Percentiles rank a stretch among this genome's conserved stretches.
phyloP scores from a whole-genome alignment of 2,329 filamentous ascomycete genomes.

The Mycocentrospora acerina region DNA sequence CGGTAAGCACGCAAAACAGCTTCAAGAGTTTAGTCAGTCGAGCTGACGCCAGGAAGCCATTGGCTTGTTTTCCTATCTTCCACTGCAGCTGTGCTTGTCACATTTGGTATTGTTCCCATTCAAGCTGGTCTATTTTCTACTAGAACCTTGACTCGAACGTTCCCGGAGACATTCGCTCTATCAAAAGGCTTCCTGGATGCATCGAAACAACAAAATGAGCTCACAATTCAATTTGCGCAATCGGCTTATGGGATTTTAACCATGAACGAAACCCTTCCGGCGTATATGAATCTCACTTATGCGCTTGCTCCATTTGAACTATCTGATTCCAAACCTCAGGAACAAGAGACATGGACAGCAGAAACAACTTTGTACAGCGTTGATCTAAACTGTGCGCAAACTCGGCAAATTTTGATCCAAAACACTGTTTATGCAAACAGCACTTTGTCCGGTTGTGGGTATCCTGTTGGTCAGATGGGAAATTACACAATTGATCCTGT shows the following conservation, averaged over 20 bases:
- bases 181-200: constrained; percentile 28
- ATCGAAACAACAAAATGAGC: constrained; percentile 20
- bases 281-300: constrained; percentile 47
- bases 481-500: too few relatives aligned
- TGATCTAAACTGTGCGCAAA: constrained; percentile 31
- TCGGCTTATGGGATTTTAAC: constrained; percentile 50
- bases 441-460: too few relatives aligned
- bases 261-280: constrained; percentile 48
- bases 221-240: constrained; percentile 46
- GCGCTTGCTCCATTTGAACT: constrained; percentile 46
- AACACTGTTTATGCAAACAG: too few relatives aligned
- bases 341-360: constrained; percentile 23
- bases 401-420: too few relatives aligned
- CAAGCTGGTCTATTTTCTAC: constrained; percentile 56
- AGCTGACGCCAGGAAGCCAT: constrained; percentile 41
- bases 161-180: constrained; percentile 3
- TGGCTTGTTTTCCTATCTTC: constrained; percentile 55
- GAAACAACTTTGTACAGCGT: constrained; percentile 30
- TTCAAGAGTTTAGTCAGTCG: too few relatives aligned
- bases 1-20: too few relatives aligned
- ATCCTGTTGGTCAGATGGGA: too few relatives aligned
- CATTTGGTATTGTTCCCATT: constrained; percentile 56
- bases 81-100: constrained; percentile 51
- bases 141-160: constrained; percentile 16
- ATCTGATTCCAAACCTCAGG: constrained; percentile 5